Evolutionary conservation across 148 eudicot genomes (phyloP), one percentile per base, ranked within the genome.

Genomic region (Nyssa sinensis): DNA sequence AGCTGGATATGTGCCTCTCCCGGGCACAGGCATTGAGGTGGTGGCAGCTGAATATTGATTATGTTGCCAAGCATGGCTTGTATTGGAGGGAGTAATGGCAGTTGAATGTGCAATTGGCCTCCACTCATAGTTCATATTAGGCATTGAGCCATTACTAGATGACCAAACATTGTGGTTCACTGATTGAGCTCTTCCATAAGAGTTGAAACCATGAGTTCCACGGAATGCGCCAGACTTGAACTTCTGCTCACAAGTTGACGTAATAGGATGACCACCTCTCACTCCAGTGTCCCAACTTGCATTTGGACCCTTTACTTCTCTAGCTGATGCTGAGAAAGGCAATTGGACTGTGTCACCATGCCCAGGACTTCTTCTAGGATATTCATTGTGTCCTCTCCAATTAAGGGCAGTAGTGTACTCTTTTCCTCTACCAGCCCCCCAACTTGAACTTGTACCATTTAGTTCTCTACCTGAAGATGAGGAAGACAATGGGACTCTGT

Each of bases 401-500:
- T 55, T 19, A 5, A 24, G 0, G 7, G 25, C 21, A 0, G 7
- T 7, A 3, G 7, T 19, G 23, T 7, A n/a, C 59, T 55, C 59
- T 55, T 55, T 55, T 7, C 59, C 59, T 55, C 59, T 55, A 53
- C 59, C 59, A 55, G 59, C 57, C 12, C 57, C 24, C 59, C 59
- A 55, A 7, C 59, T 24, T 19, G 24, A 19, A 55, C 59, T 24
- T 13, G 59, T 24, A 19, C 24, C 5, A 17, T 55, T 55, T n/a
- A n/a, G n/a, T n/a, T n/a, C n/a, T n/a, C n/a, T n/a, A n/a, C n/a
- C n/a, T n/a, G n/a, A n/a, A n/a, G n/a, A n/a, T n/a, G n/a, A n/a
- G n/a, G n/a, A n/a, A n/a, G n/a, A n/a, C n/a, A n/a, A n/a, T n/a
- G n/a, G n/a, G n/a, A n/a, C n/a, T n/a, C n/a, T n/a, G n/a, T n/a